Evolutionary conservation across 768 basidiomycete genomes (phyloP), one percentile per base, ranked within the genome.

Genomic region (Artomyces pyxidatus): DNA sequence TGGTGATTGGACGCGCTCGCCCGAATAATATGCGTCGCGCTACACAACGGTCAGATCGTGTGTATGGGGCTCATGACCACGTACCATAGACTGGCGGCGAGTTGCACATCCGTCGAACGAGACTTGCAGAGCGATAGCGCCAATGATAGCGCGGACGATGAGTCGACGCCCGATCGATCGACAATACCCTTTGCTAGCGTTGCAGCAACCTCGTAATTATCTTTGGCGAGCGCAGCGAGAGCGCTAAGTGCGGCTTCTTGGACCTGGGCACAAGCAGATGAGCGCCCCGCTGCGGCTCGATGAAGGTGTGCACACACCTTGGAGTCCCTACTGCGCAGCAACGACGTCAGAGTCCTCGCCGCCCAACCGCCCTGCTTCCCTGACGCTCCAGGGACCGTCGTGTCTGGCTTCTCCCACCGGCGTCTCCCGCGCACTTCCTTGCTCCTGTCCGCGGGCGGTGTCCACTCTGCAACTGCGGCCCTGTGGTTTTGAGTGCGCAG

Each of bases 1-100:
- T 56, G 59, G 14, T 49, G 52, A 28, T 55, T 58, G 29, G 52
- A 57, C 30, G 62, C 59, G 40, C 66, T 71, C 6, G 81, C 76
- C 19, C 85, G 80, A 22, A 84, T 66, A 47, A 83, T 74, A 54
- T 77, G 73, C 0, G 83, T 80, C 6, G 78, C 76, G 41, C 85
- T 86, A 52, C 12, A 16, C n/a, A 23, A 19, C 9, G 28, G 35
- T 41, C 39, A 53, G 30, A 52, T 37, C 41, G 27, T 12, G 35
- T 23, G 16, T 5, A 14, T 26, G 14, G 48, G 16, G 19, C 17
- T 25, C 25, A 32, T n/a, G 17, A 12, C 3, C 19, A 41, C 69
- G 42, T 59, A 85, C 85, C 85, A 88, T 14, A 85, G 59, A 56
- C 80, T 80, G 0, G 85, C 84, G 1, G 84, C 80, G 1, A 89